These are phyloP conservation scores for Senna tora DNA, from an alignment of 306 rosid species.

Conservation along the genomic window DNA sequence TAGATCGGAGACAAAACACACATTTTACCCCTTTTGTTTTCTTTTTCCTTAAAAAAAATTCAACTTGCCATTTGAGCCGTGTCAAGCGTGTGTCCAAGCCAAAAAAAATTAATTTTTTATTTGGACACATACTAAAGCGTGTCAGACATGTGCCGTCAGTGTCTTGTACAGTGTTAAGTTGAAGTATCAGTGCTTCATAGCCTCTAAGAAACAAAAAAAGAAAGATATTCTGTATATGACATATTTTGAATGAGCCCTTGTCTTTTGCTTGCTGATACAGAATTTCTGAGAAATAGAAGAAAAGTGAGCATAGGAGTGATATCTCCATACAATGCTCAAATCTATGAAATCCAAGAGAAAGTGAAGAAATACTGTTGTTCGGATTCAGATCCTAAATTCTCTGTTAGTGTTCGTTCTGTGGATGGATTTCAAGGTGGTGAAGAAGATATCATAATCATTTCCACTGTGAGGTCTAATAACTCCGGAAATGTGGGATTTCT, in stretches of 20 bases:
- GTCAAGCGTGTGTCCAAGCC: no score
- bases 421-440: slow-evolving; percentile 82
- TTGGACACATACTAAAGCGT: no score
- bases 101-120: no score
- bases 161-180: no score
- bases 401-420: slow-evolving; percentile 56
- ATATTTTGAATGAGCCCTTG: not conserved
- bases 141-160: no score
- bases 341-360: slow-evolving; percentile 50
- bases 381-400: slow-evolving; percentile 33
- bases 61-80: no score
- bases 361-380: slow-evolving; percentile 31
- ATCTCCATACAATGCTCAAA: slow-evolving; percentile 70
- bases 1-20: no score
- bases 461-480: slow-evolving; percentile 50
- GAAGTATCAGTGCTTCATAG: no score
- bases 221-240: no score
- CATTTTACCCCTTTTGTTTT: no score
- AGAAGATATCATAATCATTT: slow-evolving; percentile 58
- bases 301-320: slow-evolving; percentile 66
- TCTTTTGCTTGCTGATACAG: slow-evolving; percentile 30
- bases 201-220: no score
- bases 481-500: slow-evolving; percentile 57
- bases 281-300: slow-evolving; percentile 37
- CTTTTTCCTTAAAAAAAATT: no score